A percentile compares a stretch with the other conserved stretches of the same genome.
Conservation (phyloP, 768 basidiomycete species). For the Austroboletus eburneus region DNA sequence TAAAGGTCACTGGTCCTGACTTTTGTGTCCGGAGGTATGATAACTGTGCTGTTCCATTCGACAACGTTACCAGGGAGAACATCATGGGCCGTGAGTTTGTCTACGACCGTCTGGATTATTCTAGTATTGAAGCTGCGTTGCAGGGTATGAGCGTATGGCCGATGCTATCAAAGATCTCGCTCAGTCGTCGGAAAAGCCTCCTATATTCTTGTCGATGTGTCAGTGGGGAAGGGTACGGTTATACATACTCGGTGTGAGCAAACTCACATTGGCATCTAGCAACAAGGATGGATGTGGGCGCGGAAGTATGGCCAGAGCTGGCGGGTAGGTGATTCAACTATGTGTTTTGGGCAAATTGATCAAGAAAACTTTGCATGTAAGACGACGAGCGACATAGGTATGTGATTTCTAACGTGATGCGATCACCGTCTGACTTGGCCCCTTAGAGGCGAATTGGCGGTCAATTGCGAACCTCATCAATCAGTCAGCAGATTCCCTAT, state of each 20-base stretch:
- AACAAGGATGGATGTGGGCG: conserved; percentile 65
- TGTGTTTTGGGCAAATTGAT: not conserved
- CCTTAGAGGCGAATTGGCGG: conserved; percentile 43
- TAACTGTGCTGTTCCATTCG: conserved; percentile 60
- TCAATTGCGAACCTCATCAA: conserved; percentile 53
- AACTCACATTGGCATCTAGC: not conserved
- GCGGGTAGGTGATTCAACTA: conserved; percentile 42
- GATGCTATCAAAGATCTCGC: conserved; percentile 51
- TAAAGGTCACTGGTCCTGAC: not conserved
- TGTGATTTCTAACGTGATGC: not conserved
- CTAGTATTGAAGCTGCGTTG: not conserved
- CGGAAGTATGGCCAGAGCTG: conserved; percentile 57
- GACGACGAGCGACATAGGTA: conserved; percentile 52
- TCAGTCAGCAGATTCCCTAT: conserved; percentile 34
- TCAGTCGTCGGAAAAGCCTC: conserved; percentile 44
- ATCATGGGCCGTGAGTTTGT: conserved; percentile 47
- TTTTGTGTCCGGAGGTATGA: conserved; percentile 42
- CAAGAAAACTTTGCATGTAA: conserved; percentile 20
- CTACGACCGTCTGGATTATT: not conserved
- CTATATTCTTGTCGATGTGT: conserved; percentile 58
- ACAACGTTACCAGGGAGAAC: conserved; percentile 51
- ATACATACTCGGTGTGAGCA: not conserved
- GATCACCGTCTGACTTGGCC: conserved; percentile 1
- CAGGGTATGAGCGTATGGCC: conserved; percentile 61
- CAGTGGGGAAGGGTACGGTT: conserved; percentile 60